Evolutionary conservation across 495 filamentous ascomycete genomes (phyloP).

Genomic region (Xylaria bambusicola): DNA sequence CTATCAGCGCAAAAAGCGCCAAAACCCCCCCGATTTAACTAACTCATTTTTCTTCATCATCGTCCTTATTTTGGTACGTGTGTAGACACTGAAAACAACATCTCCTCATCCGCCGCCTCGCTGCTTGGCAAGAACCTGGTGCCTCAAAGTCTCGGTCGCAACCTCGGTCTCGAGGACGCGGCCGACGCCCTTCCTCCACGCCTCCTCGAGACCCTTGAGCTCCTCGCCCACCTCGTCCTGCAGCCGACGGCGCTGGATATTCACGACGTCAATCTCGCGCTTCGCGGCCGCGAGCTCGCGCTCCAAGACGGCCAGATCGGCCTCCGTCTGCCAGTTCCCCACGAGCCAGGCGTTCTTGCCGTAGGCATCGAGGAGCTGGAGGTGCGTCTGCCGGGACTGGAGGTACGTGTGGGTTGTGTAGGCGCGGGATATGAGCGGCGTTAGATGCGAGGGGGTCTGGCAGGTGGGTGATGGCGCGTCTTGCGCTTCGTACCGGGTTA

Average conservation of each 20-base stretch:
- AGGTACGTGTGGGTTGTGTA: conserved; percentile 71
- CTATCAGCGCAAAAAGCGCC: background rate
- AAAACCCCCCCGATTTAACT: no score
- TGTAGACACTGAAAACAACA: background rate
- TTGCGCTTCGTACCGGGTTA: conserved; percentile 76
- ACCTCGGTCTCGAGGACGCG: conserved; percentile 73
- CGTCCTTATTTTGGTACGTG: no score
- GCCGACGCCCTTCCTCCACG: conserved; percentile 73
- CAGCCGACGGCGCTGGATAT: conserved; percentile 64
- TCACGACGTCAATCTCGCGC: conserved; percentile 67
- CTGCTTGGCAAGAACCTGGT: conserved; percentile 39
- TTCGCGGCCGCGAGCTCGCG: conserved; percentile 69
- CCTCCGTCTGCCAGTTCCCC: conserved; percentile 76
- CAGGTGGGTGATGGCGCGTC: conserved; percentile 21
- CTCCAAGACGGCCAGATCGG: conserved; percentile 70
- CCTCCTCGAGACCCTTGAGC: conserved; percentile 66
- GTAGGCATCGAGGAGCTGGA: conserved; percentile 72
- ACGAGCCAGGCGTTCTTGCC: conserved; percentile 93
- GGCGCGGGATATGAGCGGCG: conserved; percentile 42
- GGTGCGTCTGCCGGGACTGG: conserved; percentile 62
- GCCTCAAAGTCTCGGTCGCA: conserved; percentile 67
- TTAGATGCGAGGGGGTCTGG: conserved; percentile 30
- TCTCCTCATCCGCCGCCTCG: conserved; percentile 22
- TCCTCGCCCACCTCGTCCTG: conserved; percentile 73
- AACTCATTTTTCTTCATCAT: no score